Evolutionary conservation across 148 eudicot genomes (phyloP), one percentile per base, ranked within the genome.

Genomic region (Rhododendron molle): DNA sequence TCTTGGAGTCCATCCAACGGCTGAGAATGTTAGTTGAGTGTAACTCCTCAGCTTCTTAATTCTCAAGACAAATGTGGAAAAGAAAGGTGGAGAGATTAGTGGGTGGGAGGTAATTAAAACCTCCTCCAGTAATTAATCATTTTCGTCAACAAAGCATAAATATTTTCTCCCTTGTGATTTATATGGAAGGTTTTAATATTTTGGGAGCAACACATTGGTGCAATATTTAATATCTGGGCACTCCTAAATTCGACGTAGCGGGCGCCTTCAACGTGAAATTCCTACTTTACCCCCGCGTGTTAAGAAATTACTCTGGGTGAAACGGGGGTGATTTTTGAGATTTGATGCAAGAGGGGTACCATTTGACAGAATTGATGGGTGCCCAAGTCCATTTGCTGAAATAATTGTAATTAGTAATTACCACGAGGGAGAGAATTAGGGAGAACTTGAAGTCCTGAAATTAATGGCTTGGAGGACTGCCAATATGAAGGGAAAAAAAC

Each of bases 31-130:
- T 6, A 40, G 28, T 47, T 26, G 74, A 47, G 3, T 85, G 88
- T 85, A 86, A 86, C 92, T 84, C 88, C 88, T 91, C 81, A 86
- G 73, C 81, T 92, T 90, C 93, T 84, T 40, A 47, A 47, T 13
- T 54, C 80, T 32, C 44, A 67, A 67, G 79, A 84, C 46, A 74
- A 74, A 83, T 78, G 60, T 81, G n/a, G 28, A 44, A 60, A 38
- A 49, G 77, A n/a, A 56, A 62, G 80, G 65, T 43, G 79, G 84
- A 69, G 76, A 84, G 78, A 30, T 74, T 76, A 72, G 71, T 38
- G 78, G 43, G 47, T 34, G 49, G 43, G n/a, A 11, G 56, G 36
- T 62, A 23, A 23, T 62, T 83, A 65, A 8, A 16, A 5, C 8
- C 44, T 40, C 44, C 50, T 52, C 11, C 40, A 83, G n/a, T 71